Base-by-base conservation (phyloP, 1,284 basidiomycete genomes). In the Microstroma glucosiphilum region DNA sequence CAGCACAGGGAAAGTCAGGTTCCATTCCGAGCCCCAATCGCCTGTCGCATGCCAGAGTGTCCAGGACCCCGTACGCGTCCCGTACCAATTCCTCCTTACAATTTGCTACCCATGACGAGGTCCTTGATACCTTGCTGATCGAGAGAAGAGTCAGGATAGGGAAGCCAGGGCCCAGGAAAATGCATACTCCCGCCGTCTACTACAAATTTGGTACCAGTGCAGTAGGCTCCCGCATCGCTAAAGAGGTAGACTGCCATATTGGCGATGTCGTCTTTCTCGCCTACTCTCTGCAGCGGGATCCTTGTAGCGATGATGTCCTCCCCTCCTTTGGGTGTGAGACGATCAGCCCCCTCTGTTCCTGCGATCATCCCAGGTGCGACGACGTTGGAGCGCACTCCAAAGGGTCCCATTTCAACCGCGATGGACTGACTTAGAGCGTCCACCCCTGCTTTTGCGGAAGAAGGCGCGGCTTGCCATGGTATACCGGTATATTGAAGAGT, bases 381-480 rank as follows among this genome's bases (percentile, higher is more conserved):
- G 59, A 94, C 89, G 78, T 96, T 96, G 43, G 89, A 90, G 59
- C 93, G 87, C 41, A 97, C 87, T 19, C 92, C 93, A 70, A 87
- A 64, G 11, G 66, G 66, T 9, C 66, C 66, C 8, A 56, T 37
- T 26, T 66, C 64, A 13, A 96, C 86, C 0, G 93, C 92, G 23
- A 96, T 81, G 1, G 90, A 91, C 9, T 85, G 83, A 60, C 87
- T 89, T 4, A 93, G 82, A 0, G 92, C 91, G 75, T 98, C 93
- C 41, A 97, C 86, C 9, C 86, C 94, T 0, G 93, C 93, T 81
- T 97, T 97, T 21, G 94, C 94, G 13, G 93, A 91, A 23, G 89
- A 91, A 7, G 94, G 90, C 74, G 96, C 93, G 3, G 86, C 89
- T 81, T 97, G 93, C 79, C 88, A 92, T 0, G 91, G 89, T n/a